Base-by-base conservation (phyloP, 345 rosid genomes). In the Kandelia obovata region DNA sequence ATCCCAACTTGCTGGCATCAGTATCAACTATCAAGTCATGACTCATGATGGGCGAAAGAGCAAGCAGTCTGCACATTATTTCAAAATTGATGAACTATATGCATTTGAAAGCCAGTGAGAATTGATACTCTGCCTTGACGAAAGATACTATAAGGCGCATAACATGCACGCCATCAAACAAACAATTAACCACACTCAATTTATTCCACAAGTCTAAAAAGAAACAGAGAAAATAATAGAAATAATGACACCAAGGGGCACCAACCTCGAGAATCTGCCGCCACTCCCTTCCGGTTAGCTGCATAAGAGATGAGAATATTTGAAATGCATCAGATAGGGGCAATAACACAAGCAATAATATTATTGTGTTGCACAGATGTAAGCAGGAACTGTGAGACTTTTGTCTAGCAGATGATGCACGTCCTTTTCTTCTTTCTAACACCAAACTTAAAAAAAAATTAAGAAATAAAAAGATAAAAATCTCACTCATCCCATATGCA, bases 181-280 rank as follows among this genome's bases (percentile, higher is more conserved):
- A 28, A 55, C 16, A 13, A 28, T 21, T n/a, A 31, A 49, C 56
- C 64, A 71, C 26, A 35, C 62, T 17, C 20, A 32, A 27, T 16
- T 71, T 46, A 64, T 35, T 66, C 31, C 60, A 59, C 7, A 43
- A 35, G 25, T 39, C 77, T 53, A 34, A 26, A 16, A 67, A 52
- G 20, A 25, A 21, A 9, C 3, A 49, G 10, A 64, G 34, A 34
- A 17, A 64, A 71, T 23, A 57, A 60, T 17, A 64, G 2, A 66
- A 53, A 70, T 25, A 26, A 62, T 37, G 15, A 57, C 37, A 47
- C 27, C 27, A 64, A 20, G 69, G 28, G 53, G 25, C 64, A 79
- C 83, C 62, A 74, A 89, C 96, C 96, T 89, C 96, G 8, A 89
- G 92, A 87, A 89, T 83, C 77, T 81, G 92, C 51, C 81, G 79